Evolutionary conservation across 2,329 filamentous ascomycete genomes (phyloP), one percentile per base, ranked within the genome.

Genomic region (Talaromyces marneffei): DNA sequence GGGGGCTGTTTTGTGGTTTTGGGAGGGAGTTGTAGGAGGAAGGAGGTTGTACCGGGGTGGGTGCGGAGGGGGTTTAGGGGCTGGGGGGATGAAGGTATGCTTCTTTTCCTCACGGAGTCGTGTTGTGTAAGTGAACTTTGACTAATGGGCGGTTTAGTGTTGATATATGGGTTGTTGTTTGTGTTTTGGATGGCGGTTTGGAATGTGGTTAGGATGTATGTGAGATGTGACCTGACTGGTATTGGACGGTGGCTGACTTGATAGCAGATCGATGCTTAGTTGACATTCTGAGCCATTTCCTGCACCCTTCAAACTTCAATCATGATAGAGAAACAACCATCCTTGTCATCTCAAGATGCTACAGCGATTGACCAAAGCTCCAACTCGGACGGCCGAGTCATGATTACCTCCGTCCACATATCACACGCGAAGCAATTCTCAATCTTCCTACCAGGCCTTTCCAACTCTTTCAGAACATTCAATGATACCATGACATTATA

Each of bases 1-100:
- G 68, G 72, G 3, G 76, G 75, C 0, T 78, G 76, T 62, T 63
- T 71, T 60, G 70, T 79, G n/a, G 63, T 79, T 5, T 65, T 72
- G 35, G 76, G 76, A 1, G 50, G 40, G 16, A 73, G 70, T 2
- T 75, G 74, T 64, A 70, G 68, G 55, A 70, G 68, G 53, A 65
- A 64, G n/a, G 68, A 70, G 56, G 50, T 71, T 27, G 57, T 73
- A 14, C 67, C 71, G 0, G 59, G 60, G 5, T 75, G 74, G 73
- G 54, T 73, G 54, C 69, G 70, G 61, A 61, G 62, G 6, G 62
- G 65, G 27, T 62, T 67, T 31, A 65, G 37, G 8, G 20, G 16
- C 8, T 64, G 66, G 63, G 65, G 68, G 0, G 54, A 65, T 61
- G 72, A 75, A 72, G 72, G 73, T 74, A 44, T 3, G 68, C 66